A percentile compares a stretch with the other conserved stretches of the same genome.
Conservation (phyloP, 2,329 filamentous ascomycete genomes). For the Lojkania enalia region DNA sequence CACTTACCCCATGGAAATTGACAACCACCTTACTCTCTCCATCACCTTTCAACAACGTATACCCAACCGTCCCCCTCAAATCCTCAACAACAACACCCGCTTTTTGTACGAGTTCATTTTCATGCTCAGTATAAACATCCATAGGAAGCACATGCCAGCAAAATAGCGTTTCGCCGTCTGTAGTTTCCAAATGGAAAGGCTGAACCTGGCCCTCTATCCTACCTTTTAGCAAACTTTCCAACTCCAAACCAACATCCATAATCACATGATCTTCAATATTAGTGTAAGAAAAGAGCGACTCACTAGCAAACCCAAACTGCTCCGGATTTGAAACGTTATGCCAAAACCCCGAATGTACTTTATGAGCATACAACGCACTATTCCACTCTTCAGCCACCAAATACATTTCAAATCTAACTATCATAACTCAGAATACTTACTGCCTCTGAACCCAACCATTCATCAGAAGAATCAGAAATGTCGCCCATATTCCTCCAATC, state of each 20-base stretch:
- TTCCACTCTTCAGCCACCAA: not conserved
- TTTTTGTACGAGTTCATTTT: constrained; percentile 56
- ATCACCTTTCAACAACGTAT: constrained; percentile 55
- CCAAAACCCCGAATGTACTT: constrained; percentile 72
- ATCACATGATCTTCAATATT: too few species aligned
- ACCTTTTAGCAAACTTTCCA: not conserved
- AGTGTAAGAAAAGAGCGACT: constrained; percentile 13
- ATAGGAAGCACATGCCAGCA: constrained; percentile 90
- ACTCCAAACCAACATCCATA: too few species aligned
- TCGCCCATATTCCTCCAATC: constrained; percentile 66
- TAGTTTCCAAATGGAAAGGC: constrained; percentile 75
- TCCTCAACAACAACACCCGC: constrained; percentile 49
- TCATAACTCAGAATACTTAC: constrained; percentile 56
- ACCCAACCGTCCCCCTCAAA: constrained; percentile 54
- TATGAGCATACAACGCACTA: constrained; percentile 83
- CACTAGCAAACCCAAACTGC: constrained; percentile 83
- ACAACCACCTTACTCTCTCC: constrained; percentile 58
- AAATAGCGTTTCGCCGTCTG: constrained; percentile 77
- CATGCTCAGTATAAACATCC: constrained; percentile 73
- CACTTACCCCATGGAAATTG: constrained; percentile 65
- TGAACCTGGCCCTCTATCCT: constrained; percentile 79
- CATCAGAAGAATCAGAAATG: constrained; percentile 67
- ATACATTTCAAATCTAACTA: not conserved
- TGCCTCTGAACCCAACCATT: constrained; percentile 76
- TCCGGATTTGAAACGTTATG: constrained; percentile 76